A percentile compares a stretch with the other conserved stretches of the same genome.
These are phyloP conservation scores for Effrenium voratum DNA, from an alignment of 73 alveolate species.

Conservation along the genomic window DNA sequence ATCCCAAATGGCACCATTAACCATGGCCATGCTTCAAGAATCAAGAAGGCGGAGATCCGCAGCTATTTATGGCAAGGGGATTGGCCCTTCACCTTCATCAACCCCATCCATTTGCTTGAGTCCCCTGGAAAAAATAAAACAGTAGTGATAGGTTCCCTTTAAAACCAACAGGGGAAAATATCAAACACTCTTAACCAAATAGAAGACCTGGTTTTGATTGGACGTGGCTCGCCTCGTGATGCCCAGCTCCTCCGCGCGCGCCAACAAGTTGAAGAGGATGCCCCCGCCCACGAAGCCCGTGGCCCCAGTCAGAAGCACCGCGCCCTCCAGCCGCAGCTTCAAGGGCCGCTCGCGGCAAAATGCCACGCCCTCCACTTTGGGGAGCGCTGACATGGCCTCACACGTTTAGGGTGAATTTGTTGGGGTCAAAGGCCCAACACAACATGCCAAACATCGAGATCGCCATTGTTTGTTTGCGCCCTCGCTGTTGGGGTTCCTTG, in stretches of 20 bases:
- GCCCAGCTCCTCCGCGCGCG: conserved; percentile 55
- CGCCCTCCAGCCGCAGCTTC: conserved; percentile 52
- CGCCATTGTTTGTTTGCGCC: no score
- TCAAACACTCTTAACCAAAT: neutral
- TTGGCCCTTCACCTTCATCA: neutral
- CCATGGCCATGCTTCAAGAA: no score
- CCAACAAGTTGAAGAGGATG: conserved; percentile 58
- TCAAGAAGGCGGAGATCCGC: no score
- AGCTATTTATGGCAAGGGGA: neutral
- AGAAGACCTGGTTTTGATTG: neutral
- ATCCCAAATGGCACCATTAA: no score
- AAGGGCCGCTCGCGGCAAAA: conserved; percentile 23
- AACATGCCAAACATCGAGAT: neutral
- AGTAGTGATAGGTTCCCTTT: neutral
- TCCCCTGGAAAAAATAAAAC: no score
- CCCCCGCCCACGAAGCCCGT: conserved; percentile 91
- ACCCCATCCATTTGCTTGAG: no score
- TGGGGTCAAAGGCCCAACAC: neutral
- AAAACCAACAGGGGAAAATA: neutral
- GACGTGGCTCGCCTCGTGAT: conserved; percentile 1
- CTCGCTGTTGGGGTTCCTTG: neutral
- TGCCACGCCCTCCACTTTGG: conserved; percentile 19
- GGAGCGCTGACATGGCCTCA: conserved; percentile 33
- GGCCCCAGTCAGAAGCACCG: conserved; percentile 85
- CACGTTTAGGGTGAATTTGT: neutral